These are phyloP conservation scores for Cryphonectria nitschkei DNA, from an alignment of 2,329 filamentous ascomycete species.

Conservation along the genomic window DNA sequence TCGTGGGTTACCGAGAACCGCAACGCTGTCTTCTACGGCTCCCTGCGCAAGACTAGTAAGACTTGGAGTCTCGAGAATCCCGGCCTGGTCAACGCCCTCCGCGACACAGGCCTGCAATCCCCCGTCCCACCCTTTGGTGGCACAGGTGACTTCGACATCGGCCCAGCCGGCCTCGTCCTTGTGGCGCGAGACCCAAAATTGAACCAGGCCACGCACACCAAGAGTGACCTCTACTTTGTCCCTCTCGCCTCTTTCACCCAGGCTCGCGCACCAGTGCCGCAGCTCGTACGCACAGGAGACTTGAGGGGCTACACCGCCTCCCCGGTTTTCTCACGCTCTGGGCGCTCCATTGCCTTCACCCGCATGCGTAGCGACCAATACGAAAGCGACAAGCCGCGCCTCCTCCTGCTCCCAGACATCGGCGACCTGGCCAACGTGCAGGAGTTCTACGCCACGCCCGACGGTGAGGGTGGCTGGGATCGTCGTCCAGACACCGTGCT, in stretches of 20 bases:
- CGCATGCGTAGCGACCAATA: constrained; percentile 79
- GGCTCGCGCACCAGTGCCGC: constrained; percentile 51
- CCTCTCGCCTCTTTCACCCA: constrained; percentile 65
- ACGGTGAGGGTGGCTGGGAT: constrained; percentile 68
- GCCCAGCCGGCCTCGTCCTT: constrained; percentile 68
- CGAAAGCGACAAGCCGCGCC: constrained; percentile 76
- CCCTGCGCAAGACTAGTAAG: constrained; percentile 51
- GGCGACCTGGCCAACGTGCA: constrained; percentile 59
- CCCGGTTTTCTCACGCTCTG: constrained; percentile 76
- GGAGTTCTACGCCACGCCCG: constrained; percentile 64
- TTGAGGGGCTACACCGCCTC: constrained; percentile 66
- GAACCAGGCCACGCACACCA: constrained; percentile 75
- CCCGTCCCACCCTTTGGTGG: constrained; percentile 82
- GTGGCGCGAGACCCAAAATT: constrained; percentile 74
- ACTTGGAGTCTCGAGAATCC: constrained; percentile 47
- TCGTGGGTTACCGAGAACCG: constrained; percentile 70
- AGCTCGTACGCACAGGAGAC: constrained; percentile 58
- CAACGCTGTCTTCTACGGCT: constrained; percentile 74
- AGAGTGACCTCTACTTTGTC: constrained; percentile 78
- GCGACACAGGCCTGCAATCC: constrained; percentile 61
- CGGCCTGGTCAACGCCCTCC: constrained; percentile 66
- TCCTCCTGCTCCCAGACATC: constrained; percentile 68
- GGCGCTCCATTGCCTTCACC: constrained; percentile 72
- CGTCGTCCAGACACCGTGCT: constrained; percentile 57
- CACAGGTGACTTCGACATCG: constrained; percentile 78